phyloP scores from a whole-genome alignment of 2,329 filamentous ascomycete species.

The Sporothrix brunneoviolacea region DNA sequence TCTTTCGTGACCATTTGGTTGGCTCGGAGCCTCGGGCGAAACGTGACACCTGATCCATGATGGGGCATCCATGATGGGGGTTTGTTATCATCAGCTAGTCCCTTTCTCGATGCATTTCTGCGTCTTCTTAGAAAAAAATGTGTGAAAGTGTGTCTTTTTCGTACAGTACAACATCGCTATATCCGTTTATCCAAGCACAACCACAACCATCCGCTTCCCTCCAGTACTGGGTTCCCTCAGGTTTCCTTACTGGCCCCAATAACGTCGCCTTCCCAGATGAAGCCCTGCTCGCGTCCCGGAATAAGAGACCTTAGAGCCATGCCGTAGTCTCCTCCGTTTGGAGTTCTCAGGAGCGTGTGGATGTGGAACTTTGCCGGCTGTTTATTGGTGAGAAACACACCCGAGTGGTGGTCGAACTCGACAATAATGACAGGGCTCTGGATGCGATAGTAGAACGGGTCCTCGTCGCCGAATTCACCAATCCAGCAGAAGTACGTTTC shows the following conservation, averaged over 20 bases:
- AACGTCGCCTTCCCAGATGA: slow-evolving; percentile 4
- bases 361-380: slow-evolving; percentile 74
- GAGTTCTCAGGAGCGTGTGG: slow-evolving; percentile 64
- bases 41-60: too few species aligned
- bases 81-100: too few species aligned
- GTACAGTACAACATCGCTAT: too few species aligned
- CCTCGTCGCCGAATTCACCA: slow-evolving; percentile 57
- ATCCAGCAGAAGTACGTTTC: slow-evolving; percentile 81
- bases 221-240: too few species aligned
- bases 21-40: too few species aligned
- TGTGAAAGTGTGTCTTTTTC: too few species aligned
- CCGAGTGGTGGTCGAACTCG: slow-evolving; percentile 73
- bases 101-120: too few species aligned
- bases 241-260: not conserved
- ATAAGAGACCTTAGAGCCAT: slow-evolving; percentile 36
- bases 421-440: slow-evolving; percentile 68
- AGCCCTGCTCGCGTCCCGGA: slow-evolving; percentile 24
- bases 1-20: too few species aligned
- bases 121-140: too few species aligned
- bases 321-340: slow-evolving; percentile 73
- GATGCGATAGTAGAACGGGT: slow-evolving; percentile 71
- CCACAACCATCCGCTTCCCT: too few species aligned
- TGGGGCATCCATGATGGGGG: too few species aligned
- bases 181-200: too few species aligned
- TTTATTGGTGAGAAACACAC: slow-evolving; percentile 67